A percentile compares a stretch with the other conserved stretches of the same genome.
These are phyloP conservation scores for Wickerhamiella infanticola DNA, from an alignment of 1,139 yeast genomes.

Conservation along the genomic window DNA sequence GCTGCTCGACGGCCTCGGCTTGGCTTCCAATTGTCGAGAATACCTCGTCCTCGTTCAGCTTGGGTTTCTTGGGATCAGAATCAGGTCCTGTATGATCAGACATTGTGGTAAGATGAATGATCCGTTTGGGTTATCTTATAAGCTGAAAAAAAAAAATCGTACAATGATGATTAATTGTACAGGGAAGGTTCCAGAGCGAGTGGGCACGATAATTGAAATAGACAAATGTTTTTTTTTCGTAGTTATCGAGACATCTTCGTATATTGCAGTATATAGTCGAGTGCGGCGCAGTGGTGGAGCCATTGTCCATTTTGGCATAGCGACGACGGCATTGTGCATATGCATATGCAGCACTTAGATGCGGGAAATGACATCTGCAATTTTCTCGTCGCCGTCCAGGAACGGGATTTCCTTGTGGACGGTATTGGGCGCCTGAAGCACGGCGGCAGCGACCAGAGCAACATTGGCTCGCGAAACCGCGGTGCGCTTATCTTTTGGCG, in stretches of 20 bases:
- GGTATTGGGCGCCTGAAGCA: slow-evolving; percentile 2
- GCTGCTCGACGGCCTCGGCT: slow-evolving; percentile 9
- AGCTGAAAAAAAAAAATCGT: not conserved
- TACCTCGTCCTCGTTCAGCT: slow-evolving; percentile 9
- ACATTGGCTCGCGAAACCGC: slow-evolving; percentile 13
- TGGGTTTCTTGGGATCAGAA: slow-evolving; percentile 9
- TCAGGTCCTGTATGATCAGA: slow-evolving; percentile 1
- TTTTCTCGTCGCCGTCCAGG: slow-evolving; percentile 8
- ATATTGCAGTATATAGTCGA: too few relatives aligned
- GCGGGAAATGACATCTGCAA: slow-evolving; percentile 4
- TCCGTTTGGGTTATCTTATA: not conserved
- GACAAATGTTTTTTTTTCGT: too few relatives aligned
- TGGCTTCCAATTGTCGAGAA: slow-evolving; percentile 16
- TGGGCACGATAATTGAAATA: too few relatives aligned
- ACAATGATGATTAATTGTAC: not conserved
- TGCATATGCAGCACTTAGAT: not conserved
- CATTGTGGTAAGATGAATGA: not conserved
- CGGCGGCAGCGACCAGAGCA: slow-evolving; percentile 8
- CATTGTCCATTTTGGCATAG: not conserved
- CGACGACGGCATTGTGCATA: not conserved
- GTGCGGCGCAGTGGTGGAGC: too few relatives aligned
- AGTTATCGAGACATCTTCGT: too few relatives aligned
- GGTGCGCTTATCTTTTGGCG: slow-evolving; percentile 2
- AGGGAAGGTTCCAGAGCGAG: not conserved
- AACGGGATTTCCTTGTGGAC: slow-evolving; percentile 5